phyloP scores from a whole-genome alignment of 2,329 filamentous ascomycete genomes.

The Lasiodiplodia gonubiensis region DNA sequence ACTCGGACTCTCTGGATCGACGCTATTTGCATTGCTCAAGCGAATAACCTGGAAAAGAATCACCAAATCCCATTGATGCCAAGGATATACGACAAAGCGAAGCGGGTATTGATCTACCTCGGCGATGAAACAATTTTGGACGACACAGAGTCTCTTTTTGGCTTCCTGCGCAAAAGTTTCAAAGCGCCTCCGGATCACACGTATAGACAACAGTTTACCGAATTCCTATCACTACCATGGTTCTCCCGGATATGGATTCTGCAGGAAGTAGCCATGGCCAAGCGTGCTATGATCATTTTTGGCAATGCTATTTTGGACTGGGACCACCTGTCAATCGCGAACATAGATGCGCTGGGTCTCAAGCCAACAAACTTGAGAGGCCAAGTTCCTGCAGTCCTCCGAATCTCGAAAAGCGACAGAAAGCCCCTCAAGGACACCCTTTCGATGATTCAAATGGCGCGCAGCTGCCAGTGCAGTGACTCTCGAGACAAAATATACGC shows the following conservation, averaged over 20 bases:
- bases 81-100: neutral
- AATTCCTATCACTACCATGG: neutral
- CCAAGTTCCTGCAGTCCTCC: neutral
- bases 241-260: neutral
- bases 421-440: neutral
- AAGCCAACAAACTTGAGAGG: neutral
- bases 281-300: neutral
- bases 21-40: neutral
- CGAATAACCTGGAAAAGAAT: neutral
- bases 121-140: fast-evolving
- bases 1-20: neutral
- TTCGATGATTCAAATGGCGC: neutral
- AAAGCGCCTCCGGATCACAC: too few relatives aligned
- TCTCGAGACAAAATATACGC: neutral
- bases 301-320: neutral
- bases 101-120: neutral
- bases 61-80: neutral
- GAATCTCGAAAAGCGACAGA: fast-evolving
- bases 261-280: neutral
- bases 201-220: too few relatives aligned
- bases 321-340: neutral
- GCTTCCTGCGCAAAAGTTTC: neutral
- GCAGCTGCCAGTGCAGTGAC: neutral
- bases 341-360: neutral
- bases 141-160: neutral